Base-by-base conservation (phyloP, 805 yeast species). In the Jamesozyma jinghongensis region DNA sequence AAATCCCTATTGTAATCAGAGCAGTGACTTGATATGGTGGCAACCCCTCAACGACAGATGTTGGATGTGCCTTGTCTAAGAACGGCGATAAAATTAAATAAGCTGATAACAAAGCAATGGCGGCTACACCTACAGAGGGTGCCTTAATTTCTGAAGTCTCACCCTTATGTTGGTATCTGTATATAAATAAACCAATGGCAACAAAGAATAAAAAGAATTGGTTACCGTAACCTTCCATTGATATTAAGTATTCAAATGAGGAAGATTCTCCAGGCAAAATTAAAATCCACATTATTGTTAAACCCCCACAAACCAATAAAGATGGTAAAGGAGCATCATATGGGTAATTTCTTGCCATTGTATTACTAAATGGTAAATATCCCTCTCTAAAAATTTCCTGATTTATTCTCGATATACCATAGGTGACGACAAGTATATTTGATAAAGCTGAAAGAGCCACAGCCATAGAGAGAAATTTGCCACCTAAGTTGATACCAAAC, bases 311-410 rank as follows among this genome's bases (percentile, higher is more conserved):
- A 1, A 65, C 39, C 1, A 62, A 28, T 20, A 78, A 55, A 0
- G 79, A 63, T 14, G 72, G 73, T 18, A 78, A 53, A 2, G 85
- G 84, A 1, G 81, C 75, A 17, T 72, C 73, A 43, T 56, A 61
- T 1, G 79, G 79, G 66, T 69, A 67, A 46, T 77, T 77, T 5
- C 75, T 69, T 0, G 81, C 75, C 70, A 77, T 62, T 26, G 62
- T 47, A 18, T 50, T 52, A 3, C 79, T 69, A 41, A 64, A 73
- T 8, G 85, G 85, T 12, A 77, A 51, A 42, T 67, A 74, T 0
- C 84, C 84, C 49, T 77, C 83, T 42, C 81, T 63, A 48, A 79
- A 77, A 4, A 74, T 73, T 54, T 78, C 84, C 53, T 79, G 85
- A 46, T 74, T 74, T 63, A 74, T 72, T 52, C 85, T 65, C 0